These are phyloP conservation scores for Marasmius sp. DNA, from an alignment of 1,284 basidiomycete species.

Conservation along the genomic window DNA sequence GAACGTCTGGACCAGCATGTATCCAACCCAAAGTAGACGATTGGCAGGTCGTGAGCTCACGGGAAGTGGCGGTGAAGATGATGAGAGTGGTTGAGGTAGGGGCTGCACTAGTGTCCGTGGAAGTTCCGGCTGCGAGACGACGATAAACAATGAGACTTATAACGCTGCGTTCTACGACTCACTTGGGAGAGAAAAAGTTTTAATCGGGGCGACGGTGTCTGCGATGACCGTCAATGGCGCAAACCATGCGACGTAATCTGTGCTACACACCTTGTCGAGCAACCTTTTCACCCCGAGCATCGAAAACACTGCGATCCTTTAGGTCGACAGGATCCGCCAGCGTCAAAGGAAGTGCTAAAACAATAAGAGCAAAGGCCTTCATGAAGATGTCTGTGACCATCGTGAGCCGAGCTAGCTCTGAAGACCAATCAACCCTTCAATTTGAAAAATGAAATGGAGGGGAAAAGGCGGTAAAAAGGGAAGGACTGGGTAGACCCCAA, in stretches of 20 bases:
- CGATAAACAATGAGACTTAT: background rate
- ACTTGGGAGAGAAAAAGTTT: background rate
- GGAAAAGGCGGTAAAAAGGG: background rate
- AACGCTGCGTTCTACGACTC: background rate
- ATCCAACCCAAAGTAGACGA: conserved; percentile 37
- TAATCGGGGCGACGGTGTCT: too few species aligned
- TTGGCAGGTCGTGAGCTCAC: background rate
- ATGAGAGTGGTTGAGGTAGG: background rate
- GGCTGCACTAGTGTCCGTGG: background rate
- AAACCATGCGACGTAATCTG: background rate
- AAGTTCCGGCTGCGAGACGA: background rate
- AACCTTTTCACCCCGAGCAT: background rate
- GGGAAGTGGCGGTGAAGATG: background rate
- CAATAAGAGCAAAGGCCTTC: background rate
- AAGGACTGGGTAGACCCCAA: background rate
- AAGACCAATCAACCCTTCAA: background rate
- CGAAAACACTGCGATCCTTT: background rate
- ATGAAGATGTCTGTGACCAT: background rate
- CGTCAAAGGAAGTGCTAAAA: background rate
- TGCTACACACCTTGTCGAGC: background rate
- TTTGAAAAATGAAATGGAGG: background rate
- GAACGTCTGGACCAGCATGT: conserved; percentile 28
- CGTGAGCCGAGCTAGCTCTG: background rate
- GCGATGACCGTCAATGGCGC: background rate
- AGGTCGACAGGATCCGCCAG: background rate